Evolutionary conservation across 108 stramenopile genomes (phyloP).

Genomic region (Cylindrotheca closterium): DNA sequence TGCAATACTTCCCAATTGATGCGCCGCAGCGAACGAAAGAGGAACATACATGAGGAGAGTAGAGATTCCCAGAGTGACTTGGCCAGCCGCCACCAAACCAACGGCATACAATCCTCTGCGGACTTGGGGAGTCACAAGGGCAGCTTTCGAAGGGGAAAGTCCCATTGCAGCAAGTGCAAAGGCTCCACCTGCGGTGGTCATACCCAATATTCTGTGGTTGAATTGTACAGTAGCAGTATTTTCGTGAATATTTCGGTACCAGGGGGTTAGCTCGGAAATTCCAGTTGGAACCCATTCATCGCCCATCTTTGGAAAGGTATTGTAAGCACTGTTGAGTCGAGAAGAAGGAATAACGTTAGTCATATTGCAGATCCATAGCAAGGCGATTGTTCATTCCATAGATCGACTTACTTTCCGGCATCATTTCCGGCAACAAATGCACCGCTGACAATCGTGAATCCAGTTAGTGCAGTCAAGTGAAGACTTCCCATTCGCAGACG

Average conservation of each 20-base stretch:
- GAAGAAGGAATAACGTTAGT: background rate
- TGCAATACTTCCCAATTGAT: conserved; percentile 95
- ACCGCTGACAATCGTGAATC: conserved; percentile 87
- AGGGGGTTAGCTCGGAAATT: conserved; percentile 51
- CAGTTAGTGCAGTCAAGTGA: conserved; percentile 66
- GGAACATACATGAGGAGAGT: conserved; percentile 97
- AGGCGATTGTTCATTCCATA: conserved; percentile 37
- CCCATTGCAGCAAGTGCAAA: conserved; percentile 65
- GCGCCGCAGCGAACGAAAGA: conserved; percentile 88
- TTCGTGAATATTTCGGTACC: conserved; percentile 88
- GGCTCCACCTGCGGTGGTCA: conserved; percentile 73
- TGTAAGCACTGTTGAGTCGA: conserved; percentile 78
- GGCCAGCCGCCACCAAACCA: conserved; percentile 74
- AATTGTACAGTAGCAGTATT: conserved; percentile 98
- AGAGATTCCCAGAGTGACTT: conserved; percentile 92
- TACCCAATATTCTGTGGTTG: conserved; percentile 94
- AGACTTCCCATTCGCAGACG: conserved; percentile 54
- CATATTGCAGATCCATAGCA: too few species aligned
- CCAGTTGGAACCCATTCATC: conserved; percentile 86
- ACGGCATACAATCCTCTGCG: conserved; percentile 69
- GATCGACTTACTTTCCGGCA: conserved; percentile 40
- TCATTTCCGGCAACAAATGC: conserved; percentile 99
- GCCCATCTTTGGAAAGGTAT: conserved; percentile 93
- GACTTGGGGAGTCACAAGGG: conserved; percentile 69
- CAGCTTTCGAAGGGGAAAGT: conserved; percentile 39